phyloP scores from a whole-genome alignment of 805 yeast species.

The Suhomyces prunicola region DNA sequence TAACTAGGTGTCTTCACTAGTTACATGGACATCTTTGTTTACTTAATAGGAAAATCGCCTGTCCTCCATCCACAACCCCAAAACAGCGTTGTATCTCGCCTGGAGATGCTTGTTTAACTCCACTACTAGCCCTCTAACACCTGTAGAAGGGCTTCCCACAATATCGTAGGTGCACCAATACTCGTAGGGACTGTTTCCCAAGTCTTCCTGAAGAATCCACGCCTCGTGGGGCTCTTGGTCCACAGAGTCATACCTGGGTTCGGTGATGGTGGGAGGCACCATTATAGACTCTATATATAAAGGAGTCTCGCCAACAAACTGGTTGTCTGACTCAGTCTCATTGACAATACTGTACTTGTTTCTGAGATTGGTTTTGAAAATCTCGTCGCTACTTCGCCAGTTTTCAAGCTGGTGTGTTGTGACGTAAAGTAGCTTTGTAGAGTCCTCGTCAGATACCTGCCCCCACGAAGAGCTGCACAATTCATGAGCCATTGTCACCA shows the following conservation, averaged over 20 bases:
- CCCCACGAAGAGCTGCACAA: constrained; percentile 39
- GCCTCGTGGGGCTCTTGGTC: constrained; percentile 25
- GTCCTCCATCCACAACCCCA: constrained; percentile 25
- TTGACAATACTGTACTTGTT: constrained; percentile 11
- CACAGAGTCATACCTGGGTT: constrained; percentile 13
- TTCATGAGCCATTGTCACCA: constrained; percentile 23
- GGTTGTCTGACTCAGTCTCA: background rate
- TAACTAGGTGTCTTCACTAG: background rate
- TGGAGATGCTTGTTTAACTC: constrained; percentile 12
- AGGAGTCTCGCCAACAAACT: constrained; percentile 9
- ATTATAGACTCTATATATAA: constrained; percentile 21
- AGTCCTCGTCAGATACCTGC: constrained; percentile 26
- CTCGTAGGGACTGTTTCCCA: constrained; percentile 14
- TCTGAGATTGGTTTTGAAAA: constrained; percentile 13
- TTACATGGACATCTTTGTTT: background rate
- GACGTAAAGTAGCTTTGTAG: constrained; percentile 23
- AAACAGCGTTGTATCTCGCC: constrained; percentile 13
- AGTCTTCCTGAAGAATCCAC: constrained; percentile 20
- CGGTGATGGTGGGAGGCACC: constrained; percentile 21
- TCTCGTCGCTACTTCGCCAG: constrained; percentile 14
- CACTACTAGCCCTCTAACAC: constrained; percentile 17
- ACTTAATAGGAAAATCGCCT: background rate
- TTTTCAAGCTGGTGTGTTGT: constrained; percentile 37
- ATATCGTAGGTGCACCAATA: constrained; percentile 36
- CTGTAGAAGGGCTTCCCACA: constrained; percentile 22